Base-by-base conservation (phyloP, 371 early-diverging fungal species). In the Mortierella sp. region DNA sequence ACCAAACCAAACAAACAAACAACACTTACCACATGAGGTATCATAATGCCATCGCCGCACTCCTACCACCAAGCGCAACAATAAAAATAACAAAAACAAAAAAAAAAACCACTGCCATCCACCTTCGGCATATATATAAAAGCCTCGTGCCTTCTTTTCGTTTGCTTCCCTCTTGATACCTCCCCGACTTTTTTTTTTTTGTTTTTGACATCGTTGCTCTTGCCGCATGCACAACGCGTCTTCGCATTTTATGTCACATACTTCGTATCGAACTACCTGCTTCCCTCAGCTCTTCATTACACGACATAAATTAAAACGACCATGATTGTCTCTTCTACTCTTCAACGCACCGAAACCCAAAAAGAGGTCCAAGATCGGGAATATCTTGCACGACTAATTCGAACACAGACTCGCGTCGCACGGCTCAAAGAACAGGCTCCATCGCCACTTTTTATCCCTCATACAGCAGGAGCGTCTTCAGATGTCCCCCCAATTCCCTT, bases 291-390 rank as follows among this genome's bases (percentile, higher is more conserved):
- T 18, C 5, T 49, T 16, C 5, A 16, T 20, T 49, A 49, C 49
- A 20, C 49, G 49, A 20, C n/a, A 20, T 20, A 49, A 16, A 49
- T 20, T 5, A 20, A 20, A 20, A 16, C n/a, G 16, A 16, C n/a
- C 49, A 49, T 49, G 49, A 49, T 20, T 20, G 49, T 47, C 4
- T 32, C 24, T 51, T 49, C 22, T 47, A 28, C 64, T 12, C 28
- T 45, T 63, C 55, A 24, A 5, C 64, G 68, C 26, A 63, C 73
- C 10, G 64, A 73, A 16, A 63, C 73, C 1, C 58, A 35, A n/a
- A 72, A 73, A 37, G 68, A 67, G 62, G 20, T 26, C 10, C 58
- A 73, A 2, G 73, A 73, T 58, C 54, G 49, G 22, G 24, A 49
- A 10, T 32, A 67, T 10, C 64, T 73, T 30, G 32, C 26, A 0